Evolutionary conservation across 2,329 filamentous ascomycete species (phyloP).

Genomic region (Sporothrix curviconia): DNA sequence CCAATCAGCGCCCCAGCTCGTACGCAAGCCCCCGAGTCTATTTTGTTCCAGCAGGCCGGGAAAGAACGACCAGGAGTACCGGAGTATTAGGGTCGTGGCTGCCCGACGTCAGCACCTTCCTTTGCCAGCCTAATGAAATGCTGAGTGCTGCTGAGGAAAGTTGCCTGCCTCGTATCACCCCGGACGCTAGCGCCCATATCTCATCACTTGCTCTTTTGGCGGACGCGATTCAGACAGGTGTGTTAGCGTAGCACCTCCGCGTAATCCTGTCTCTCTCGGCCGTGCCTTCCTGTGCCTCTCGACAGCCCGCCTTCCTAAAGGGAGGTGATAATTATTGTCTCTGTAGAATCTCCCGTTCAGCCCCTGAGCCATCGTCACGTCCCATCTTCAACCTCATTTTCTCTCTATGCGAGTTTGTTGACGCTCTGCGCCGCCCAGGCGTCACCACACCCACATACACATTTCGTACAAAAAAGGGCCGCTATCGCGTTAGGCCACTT

Average conservation of each 20-base stretch:
- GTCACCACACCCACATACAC: no score
- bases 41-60: background rate
- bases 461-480: no score
- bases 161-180: no score
- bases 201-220: background rate
- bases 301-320: background rate
- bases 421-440: background rate
- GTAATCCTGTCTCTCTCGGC: constrained; percentile 5
- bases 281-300: constrained; percentile 5
- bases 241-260: constrained; percentile 7
- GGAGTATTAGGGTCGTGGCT: no score
- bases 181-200: background rate
- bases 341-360: background rate
- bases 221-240: background rate
- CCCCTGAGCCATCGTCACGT: background rate
- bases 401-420: background rate
- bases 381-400: background rate
- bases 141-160: no score
- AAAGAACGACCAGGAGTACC: background rate
- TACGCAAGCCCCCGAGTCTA: background rate
- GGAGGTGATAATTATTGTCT: background rate
- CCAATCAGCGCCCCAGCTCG: background rate
- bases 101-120: constrained; percentile 10
- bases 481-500: constrained; percentile 2
- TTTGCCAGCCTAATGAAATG: background rate